phyloP scores from a whole-genome alignment of 2,329 filamentous ascomycete genomes.

The Colletotrichum abscissum region DNA sequence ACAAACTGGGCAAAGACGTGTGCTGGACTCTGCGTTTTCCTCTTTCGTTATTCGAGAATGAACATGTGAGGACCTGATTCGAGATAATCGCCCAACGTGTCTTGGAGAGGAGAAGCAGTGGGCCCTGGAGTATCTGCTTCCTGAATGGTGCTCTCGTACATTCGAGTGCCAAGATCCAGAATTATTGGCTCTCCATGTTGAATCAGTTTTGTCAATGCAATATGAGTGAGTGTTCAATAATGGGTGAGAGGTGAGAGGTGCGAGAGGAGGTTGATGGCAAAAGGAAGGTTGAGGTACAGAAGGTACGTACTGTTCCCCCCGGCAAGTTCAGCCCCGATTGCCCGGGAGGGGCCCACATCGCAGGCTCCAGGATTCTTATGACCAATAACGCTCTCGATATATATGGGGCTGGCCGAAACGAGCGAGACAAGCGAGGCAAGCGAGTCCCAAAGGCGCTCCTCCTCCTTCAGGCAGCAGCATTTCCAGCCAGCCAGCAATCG shows the following conservation, averaged over 20 bases:
- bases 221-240: too few species aligned
- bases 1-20: neutral
- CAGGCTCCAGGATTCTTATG: slow-evolving; percentile 22
- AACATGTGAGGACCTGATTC: neutral
- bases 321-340: neutral
- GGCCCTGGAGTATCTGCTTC: neutral
- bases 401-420: slow-evolving; percentile 8
- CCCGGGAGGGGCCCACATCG: slow-evolving; percentile 1
- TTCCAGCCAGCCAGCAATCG: slow-evolving; percentile 7
- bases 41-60: neutral
- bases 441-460: neutral
- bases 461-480: slow-evolving; percentile 34
- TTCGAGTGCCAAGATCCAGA: neutral
- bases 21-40: neutral
- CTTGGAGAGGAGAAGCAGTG: neutral
- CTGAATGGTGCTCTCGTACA: neutral
- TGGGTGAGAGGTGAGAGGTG: too few species aligned
- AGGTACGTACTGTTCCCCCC: slow-evolving; percentile 1
- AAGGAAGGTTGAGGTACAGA: neutral
- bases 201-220: neutral
- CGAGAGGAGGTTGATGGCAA: too few species aligned
- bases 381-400: neutral
- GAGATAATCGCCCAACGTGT: neutral
- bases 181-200: neutral
- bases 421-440: slow-evolving; percentile 16